Evolutionary conservation across 352 stramenopile genomes (phyloP).

Genomic region (Phytopythium litorale): DNA sequence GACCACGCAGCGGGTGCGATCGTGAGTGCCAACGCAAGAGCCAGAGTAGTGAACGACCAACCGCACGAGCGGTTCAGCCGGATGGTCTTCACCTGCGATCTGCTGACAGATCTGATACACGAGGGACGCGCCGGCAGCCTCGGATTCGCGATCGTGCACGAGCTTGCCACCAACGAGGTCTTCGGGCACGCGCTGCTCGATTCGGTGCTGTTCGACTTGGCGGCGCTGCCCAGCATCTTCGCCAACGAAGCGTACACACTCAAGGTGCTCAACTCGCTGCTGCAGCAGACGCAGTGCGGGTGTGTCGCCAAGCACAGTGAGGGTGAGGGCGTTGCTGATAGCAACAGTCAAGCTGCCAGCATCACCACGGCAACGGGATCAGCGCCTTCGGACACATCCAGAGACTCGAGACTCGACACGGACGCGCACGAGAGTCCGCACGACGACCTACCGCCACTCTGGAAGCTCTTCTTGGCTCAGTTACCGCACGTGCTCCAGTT

Average conservation of each 20-base stretch:
- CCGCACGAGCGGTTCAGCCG: slow-evolving; percentile 50
- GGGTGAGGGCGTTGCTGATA: background rate
- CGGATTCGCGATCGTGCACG: slow-evolving; percentile 42
- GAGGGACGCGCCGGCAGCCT: slow-evolving; percentile 55
- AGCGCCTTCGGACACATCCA: background rate
- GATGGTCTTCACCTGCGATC: slow-evolving; percentile 78
- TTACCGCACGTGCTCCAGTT: slow-evolving; percentile 38
- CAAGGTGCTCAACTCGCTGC: slow-evolving; percentile 76
- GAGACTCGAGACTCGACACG: background rate
- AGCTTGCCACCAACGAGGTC: slow-evolving; percentile 30
- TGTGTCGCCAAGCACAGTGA: slow-evolving; percentile 62
- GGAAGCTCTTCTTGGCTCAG: slow-evolving; percentile 45
- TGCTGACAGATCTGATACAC: slow-evolving; percentile 76
- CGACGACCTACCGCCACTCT: slow-evolving; percentile 55
- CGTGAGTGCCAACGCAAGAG: slow-evolving; percentile 12
- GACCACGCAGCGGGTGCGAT: slow-evolving; percentile 2
- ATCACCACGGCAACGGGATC: background rate
- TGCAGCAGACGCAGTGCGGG: slow-evolving; percentile 67
- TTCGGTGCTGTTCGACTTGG: slow-evolving; percentile 35
- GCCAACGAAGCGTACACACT: slow-evolving; percentile 68
- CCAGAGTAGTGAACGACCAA: slow-evolving; percentile 26
- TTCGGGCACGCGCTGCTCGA: slow-evolving; percentile 38
- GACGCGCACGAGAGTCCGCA: slow-evolving; percentile 37
- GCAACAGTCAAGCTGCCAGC: slow-evolving; percentile 3
- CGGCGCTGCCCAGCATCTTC: slow-evolving; percentile 46